Evolutionary conservation across 768 basidiomycete species (phyloP), one percentile per base, ranked within the genome.

Genomic region (Trichaptum fuscoviolaceum): DNA sequence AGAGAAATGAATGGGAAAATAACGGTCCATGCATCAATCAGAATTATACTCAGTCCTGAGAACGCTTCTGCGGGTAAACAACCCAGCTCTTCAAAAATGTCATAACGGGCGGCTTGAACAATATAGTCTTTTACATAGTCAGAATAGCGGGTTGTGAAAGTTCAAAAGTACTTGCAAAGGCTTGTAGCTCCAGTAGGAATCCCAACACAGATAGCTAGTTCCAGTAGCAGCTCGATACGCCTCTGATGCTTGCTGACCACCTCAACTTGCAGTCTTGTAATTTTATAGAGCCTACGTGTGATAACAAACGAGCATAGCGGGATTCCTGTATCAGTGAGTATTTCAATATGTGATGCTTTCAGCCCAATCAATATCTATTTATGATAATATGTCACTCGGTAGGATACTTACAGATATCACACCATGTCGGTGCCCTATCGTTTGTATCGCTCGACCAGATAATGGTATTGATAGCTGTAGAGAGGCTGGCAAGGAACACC

Each of bases 241-340:
- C 20, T 52, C 42, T 52, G 20, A 5, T 20, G 81, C 30, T 73
- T 79, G 25, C 84, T 83, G 59, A 82, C 77, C 0, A 80, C 82
- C 64, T 87, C 84, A 6, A 81, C 76, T 65, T 79, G 79, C n/a
- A 87, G 80, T 0, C 81, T 75, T 8, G 85, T 81, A 62, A 84
- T 83, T 68, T 76, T 76, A 72, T 82, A 84, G 15, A 86, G 75
- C 18, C 82, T 78, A 27, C 82, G 82, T 66, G 78, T 79, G 71
- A 86, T 84, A 67, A 83, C 81, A 6, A 85, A 75, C 8, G 76
- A 75, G 0, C 78, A 70, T 36, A 77, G 77, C 34, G 77, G 76
- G 61, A 83, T 75, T 5, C 75, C 83, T 36, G 80, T 70, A 24
- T 71, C 69, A 4, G 75, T 60, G 7, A 70, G 79, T 42, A 79